Percentiles rank a stretch among this genome's conserved stretches.
phyloP scores from a whole-genome alignment of 1,284 basidiomycete genomes.

The Rhodotorula sp. region DNA sequence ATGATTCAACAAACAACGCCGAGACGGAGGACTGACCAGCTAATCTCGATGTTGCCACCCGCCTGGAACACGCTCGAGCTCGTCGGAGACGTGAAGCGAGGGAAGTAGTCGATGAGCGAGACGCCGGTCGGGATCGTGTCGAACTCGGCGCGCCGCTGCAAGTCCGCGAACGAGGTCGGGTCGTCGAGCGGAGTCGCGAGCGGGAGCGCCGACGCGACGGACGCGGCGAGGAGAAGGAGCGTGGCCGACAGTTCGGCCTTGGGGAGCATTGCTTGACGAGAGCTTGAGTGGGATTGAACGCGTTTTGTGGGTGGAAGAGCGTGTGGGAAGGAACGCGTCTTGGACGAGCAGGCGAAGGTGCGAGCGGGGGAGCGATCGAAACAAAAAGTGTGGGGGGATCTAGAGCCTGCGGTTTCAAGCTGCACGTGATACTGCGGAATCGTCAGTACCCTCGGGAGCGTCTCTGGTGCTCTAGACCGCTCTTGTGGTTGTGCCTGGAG shows the following conservation, averaged over 20 bases:
- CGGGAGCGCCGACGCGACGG: background rate
- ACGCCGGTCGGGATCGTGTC: background rate
- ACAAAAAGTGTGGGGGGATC: background rate
- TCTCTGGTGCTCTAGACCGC: background rate
- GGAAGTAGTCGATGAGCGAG: slow-evolving; percentile 21
- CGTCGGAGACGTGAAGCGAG: background rate
- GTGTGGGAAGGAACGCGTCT: background rate
- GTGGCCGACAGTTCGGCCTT: background rate
- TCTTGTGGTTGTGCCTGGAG: background rate
- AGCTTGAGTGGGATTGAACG: background rate
- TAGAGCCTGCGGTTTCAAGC: background rate
- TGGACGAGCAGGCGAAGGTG: background rate
- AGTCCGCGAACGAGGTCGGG: background rate
- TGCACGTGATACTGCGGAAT: background rate
- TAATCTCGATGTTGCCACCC: slow-evolving; percentile 3
- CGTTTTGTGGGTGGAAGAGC: background rate
- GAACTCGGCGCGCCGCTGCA: background rate
- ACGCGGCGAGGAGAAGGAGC: background rate
- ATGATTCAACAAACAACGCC: background rate
- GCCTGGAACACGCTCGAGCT: slow-evolving; percentile 4
- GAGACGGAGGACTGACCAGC: slow-evolving; percentile 16
- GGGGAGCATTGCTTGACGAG: background rate
- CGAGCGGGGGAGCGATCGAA: background rate
- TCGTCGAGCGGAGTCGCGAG: slow-evolving; percentile 1
- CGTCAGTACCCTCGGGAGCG: background rate